phyloP scores from a whole-genome alignment of 2,329 filamentous ascomycete species.

The Byssochlamys sp. region DNA sequence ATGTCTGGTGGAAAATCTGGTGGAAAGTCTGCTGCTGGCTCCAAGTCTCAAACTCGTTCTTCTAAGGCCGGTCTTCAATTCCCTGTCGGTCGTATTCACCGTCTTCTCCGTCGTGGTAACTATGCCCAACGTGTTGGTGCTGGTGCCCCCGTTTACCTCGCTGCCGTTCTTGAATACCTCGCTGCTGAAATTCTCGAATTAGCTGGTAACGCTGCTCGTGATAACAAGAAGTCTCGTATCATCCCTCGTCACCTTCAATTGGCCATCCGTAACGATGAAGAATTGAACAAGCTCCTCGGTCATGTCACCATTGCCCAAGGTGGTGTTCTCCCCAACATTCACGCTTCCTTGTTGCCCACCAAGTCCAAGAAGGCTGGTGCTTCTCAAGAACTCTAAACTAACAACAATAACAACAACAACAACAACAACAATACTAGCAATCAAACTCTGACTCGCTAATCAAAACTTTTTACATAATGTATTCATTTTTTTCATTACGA shows the following conservation, averaged over 20 bases:
- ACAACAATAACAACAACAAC: too few relatives aligned
- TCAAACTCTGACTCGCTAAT: too few relatives aligned
- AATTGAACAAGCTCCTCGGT: conserved; percentile 96
- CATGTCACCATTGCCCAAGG: conserved; percentile 95
- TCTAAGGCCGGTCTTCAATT: conserved; percentile 99
- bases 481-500: too few relatives aligned
- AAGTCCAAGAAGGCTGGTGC: too few relatives aligned
- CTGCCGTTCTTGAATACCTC: conserved; percentile 94
- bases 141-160: conserved; percentile 92
- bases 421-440: too few relatives aligned
- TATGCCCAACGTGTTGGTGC: conserved; percentile 99
- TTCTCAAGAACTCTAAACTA: too few relatives aligned
- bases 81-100: conserved; percentile 97
- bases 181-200: conserved; percentile 97
- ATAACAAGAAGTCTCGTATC: conserved; percentile 99
- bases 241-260: conserved; percentile 98
- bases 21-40: conserved; percentile 97
- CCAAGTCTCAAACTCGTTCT: conserved; percentile 86
- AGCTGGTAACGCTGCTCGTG: conserved; percentile 94
- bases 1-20: conserved; percentile 99
- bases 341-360: too few relatives aligned
- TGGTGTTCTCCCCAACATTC: conserved; percentile 93
- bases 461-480: too few relatives aligned
- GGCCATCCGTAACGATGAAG: conserved; percentile 98
- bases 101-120: conserved; percentile 97